phyloP scores from a whole-genome alignment of 2,329 filamentous ascomycete genomes.

The Aspergillus eucalypticola region DNA sequence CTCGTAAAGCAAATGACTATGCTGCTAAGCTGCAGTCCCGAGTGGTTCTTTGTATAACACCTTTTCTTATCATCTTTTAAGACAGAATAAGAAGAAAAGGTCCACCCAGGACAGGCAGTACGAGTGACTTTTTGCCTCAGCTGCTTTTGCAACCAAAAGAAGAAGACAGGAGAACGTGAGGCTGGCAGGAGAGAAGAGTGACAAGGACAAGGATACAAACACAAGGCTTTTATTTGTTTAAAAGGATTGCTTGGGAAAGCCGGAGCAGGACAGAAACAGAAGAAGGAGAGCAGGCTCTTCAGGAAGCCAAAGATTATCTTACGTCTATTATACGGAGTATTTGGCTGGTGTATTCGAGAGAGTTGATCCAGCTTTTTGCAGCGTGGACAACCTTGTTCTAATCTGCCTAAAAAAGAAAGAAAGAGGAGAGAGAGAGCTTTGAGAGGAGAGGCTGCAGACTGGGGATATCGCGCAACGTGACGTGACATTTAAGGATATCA shows the following conservation, averaged over 20 bases:
- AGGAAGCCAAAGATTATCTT: conserved; percentile 17
- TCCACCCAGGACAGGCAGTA: conserved; percentile 21
- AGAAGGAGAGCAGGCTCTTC: conserved; percentile 1
- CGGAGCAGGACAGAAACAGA: neutral
- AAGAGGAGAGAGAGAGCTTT: too few species aligned
- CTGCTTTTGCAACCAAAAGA: conserved; percentile 9
- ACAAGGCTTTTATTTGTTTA: neutral
- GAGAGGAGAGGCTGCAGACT: conserved; percentile 5
- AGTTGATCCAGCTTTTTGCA: conserved; percentile 20
- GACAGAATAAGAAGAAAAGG: conserved; percentile 27
- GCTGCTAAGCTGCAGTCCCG: conserved; percentile 33
- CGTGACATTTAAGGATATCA: conserved; percentile 9
- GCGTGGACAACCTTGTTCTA: conserved; percentile 16
- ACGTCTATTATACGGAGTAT: conserved; percentile 27
- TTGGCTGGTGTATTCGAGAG: conserved; percentile 27
- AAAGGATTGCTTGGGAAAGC: conserved; percentile 2
- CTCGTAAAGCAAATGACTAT: conserved; percentile 45
- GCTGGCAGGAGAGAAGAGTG: conserved; percentile 16
- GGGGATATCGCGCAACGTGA: conserved; percentile 16
- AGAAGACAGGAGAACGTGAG: conserved; percentile 14
- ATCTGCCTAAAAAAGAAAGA: conserved; percentile 10
- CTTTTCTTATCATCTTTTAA: conserved; percentile 31
- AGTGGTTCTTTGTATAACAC: conserved; percentile 41
- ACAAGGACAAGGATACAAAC: conserved; percentile 17
- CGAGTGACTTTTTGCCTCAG: conserved; percentile 16